phyloP scores from a whole-genome alignment of 2,329 filamentous ascomycete species.

The Rasamsonia emersonii region DNA sequence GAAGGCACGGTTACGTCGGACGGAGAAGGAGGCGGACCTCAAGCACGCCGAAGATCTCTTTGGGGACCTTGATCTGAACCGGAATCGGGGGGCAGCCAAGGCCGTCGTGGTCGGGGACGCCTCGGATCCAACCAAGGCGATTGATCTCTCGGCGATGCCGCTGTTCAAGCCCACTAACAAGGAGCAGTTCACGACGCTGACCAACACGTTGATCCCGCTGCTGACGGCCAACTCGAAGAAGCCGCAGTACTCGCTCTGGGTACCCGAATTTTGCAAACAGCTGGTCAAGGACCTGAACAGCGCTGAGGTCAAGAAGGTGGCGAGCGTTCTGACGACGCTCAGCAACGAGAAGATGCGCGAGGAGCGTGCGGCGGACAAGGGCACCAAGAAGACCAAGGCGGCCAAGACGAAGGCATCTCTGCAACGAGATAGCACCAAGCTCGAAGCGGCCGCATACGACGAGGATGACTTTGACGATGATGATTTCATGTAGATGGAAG shows the following conservation, averaged over 20 bases:
- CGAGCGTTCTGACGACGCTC: conserved; percentile 76
- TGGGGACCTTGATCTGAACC: conserved; percentile 62
- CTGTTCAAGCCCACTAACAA: conserved; percentile 88
- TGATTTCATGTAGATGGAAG: conserved; percentile 39
- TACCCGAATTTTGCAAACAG: conserved; percentile 84
- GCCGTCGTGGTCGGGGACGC: conserved; percentile 57
- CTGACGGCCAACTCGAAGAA: conserved; percentile 71
- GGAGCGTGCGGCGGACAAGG: conserved; percentile 89
- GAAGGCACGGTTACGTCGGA: conserved; percentile 65
- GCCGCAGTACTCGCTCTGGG: conserved; percentile 79
- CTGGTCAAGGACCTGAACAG: conserved; percentile 80
- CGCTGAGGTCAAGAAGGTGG: conserved; percentile 93
- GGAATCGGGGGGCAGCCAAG: conserved; percentile 59
- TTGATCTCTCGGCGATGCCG: conserved; percentile 71
- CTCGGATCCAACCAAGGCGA: conserved; percentile 64
- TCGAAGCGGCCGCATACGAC: conserved; percentile 70
- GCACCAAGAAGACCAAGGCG: conserved; percentile 93
- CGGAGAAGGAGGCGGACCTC: conserved; percentile 82
- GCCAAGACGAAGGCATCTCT: conserved; percentile 89
- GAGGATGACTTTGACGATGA: conserved; percentile 70
- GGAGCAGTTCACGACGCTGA: conserved; percentile 71
- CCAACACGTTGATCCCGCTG: conserved; percentile 69
- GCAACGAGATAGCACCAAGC: conserved; percentile 45
- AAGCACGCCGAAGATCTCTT: conserved; percentile 88
- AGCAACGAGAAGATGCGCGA: conserved; percentile 98